phyloP scores from a whole-genome alignment of 2,329 filamentous ascomycete genomes.

The Aspergillus transmontanensis region DNA sequence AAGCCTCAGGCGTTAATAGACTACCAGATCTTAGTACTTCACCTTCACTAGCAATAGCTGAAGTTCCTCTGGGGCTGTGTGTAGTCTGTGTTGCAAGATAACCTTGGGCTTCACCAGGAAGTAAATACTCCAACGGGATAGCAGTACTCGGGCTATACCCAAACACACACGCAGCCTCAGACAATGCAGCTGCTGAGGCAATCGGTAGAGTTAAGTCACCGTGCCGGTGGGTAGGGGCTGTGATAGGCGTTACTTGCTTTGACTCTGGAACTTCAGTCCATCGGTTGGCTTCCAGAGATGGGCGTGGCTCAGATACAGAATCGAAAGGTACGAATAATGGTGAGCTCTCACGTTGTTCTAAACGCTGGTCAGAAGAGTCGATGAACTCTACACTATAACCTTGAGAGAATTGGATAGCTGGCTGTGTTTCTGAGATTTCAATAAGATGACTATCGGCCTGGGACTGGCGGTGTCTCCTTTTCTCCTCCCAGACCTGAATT shows the following conservation, averaged over 20 bases:
- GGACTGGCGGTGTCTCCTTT: slow-evolving; percentile 18
- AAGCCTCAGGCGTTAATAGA: background rate
- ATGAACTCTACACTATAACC: slow-evolving; percentile 6
- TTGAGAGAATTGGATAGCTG: background rate
- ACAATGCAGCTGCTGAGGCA: background rate
- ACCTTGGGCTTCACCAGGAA: slow-evolving; percentile 18
- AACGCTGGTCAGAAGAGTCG: background rate
- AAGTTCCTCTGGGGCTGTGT: background rate
- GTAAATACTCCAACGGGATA: slow-evolving; percentile 19
- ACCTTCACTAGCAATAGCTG: background rate
- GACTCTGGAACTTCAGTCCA: background rate
- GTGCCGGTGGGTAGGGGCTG: background rate
- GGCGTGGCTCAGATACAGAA: slow-evolving; percentile 1
- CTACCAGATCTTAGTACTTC: background rate
- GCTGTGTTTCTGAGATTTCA: slow-evolving; percentile 10
- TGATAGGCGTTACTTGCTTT: background rate
- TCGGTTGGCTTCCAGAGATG: slow-evolving; percentile 3
- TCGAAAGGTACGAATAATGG: slow-evolving; percentile 23
- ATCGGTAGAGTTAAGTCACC: background rate
- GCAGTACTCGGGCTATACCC: slow-evolving; percentile 13
- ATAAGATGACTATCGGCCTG: slow-evolving; percentile 7
- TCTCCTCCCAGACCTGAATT: slow-evolving; percentile 32
- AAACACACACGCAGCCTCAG: slow-evolving; percentile 12
- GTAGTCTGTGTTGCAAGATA: background rate
- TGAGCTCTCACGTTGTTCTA: slow-evolving; percentile 12